Base-by-base conservation (phyloP, 768 basidiomycete genomes). In the Phanerodontia chrysosporium region DNA sequence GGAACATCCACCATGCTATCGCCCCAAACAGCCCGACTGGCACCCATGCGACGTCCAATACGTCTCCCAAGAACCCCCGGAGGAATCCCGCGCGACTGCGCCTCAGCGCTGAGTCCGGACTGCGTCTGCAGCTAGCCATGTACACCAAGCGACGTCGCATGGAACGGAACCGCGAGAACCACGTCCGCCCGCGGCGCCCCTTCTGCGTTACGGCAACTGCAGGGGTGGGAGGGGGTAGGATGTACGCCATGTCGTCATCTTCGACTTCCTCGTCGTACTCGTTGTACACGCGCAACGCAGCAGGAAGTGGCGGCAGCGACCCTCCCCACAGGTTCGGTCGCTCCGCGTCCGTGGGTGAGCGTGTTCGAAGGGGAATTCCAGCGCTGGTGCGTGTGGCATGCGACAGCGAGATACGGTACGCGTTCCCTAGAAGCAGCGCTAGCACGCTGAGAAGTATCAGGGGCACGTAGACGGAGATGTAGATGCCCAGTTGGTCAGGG, bases 401-500 rank as follows among this genome's bases (percentile, higher is more conserved):
- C 22, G 57, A 29, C 12, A 24, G 27, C 22, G 13, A 27, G 51
- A 52, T 52, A 62, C 55, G 67, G 68, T 74, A 57, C 35, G 61
- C 29, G 60, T 69, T 66, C 49, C 60, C 61, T 0, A 65, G 57
- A 24, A 80, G 65, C 22, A 89, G 69, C 13, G 77, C 55, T 44
- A 82, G 16, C 18, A 94, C 65, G 32, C 88, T 87, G n/a, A 89
- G 54, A 30, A 85, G 61, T 35, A 83, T 66, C 42, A 91, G 75
- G 22, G 91, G 90, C 25, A 87, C 70, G 69, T 96, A 96, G n/a
- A 76, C 68, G 53, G 78, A 72, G 44, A 87, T 71, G 72, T 94
- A 97, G 62, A 93, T 89, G 42, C 81, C 78, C 46, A 92, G 69
- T 67, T 96, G 94, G 72, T 94, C 85, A 0, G 95, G 96, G 57